These are phyloP conservation scores for Wallemia mellicola DNA, from an alignment of 1,284 basidiomycete species.

Conservation along the genomic window DNA sequence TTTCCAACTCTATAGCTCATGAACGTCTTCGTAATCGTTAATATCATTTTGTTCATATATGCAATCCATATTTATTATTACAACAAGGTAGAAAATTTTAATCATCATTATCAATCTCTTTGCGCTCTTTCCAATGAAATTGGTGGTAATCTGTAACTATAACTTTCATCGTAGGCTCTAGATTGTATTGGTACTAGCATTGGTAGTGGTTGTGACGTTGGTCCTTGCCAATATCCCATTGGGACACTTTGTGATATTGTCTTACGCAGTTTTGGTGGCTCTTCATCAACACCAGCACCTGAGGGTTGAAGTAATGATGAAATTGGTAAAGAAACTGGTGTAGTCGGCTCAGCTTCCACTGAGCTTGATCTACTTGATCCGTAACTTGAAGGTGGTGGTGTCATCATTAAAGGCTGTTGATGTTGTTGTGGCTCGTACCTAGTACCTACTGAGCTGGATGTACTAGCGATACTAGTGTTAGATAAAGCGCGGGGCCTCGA, in stretches of 20 bases:
- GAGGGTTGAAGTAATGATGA: neutral
- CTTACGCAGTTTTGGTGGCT: neutral
- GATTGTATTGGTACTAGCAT: neutral
- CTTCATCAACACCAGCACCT: neutral
- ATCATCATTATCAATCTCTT: neutral
- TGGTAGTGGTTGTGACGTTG: too few species aligned
- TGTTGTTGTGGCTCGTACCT: too few species aligned
- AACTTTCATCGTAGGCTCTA: neutral
- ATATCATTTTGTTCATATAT: too few species aligned
- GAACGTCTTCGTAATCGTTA: neutral
- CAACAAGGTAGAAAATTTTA: neutral
- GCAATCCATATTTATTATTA: neutral
- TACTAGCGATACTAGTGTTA: neutral
- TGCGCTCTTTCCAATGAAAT: neutral
- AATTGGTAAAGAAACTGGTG: neutral
- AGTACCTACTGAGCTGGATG: neutral
- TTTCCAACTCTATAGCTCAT: neutral
- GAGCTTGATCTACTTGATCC: too few species aligned
- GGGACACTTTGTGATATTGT: too few species aligned
- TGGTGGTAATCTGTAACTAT: neutral
- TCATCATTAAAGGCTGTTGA: neutral
- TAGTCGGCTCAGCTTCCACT: too few species aligned
- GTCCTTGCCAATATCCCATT: too few species aligned
- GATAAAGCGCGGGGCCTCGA: neutral
- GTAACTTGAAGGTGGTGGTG: neutral